Conservation (phyloP, 140 eudicot species). For the Cichorium intybus region DNA sequence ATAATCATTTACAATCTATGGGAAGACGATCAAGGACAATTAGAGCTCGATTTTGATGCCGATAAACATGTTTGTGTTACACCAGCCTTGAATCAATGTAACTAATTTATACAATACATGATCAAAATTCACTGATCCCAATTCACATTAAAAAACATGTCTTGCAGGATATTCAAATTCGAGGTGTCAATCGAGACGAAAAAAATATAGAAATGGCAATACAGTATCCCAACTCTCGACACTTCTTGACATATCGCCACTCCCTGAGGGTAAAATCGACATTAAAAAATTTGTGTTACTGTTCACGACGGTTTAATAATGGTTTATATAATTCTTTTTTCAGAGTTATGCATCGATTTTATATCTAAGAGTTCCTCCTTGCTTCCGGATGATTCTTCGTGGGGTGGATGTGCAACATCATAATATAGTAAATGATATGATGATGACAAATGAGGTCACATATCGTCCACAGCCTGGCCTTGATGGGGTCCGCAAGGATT, state of each 20-base stretch:
- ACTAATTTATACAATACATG: conserved; percentile 6
- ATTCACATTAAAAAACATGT: neutral
- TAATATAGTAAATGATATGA: conserved; percentile 88
- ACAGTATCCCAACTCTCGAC: conserved; percentile 47
- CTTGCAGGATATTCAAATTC: conserved; percentile 69
- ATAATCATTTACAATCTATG: conserved; percentile 83
- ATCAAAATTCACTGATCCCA: neutral
- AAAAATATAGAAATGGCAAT: conserved; percentile 65
- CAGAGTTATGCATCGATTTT: conserved; percentile 94
- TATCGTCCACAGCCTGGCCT: conserved; percentile 77
- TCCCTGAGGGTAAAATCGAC: conserved; percentile 42
- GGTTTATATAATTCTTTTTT: neutral
- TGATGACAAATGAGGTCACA: conserved; percentile 79
- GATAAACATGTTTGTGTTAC: conserved; percentile 63
- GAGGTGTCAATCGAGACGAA: conserved; percentile 68
- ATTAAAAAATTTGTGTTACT: neutral
- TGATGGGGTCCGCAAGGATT: conserved; percentile 65
- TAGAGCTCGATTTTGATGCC: conserved; percentile 84
- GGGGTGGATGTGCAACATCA: conserved; percentile 94
- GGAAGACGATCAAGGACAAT: conserved; percentile 90
- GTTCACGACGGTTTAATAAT: conserved; percentile 14
- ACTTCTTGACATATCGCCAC: conserved; percentile 69
- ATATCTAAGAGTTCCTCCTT: conserved; percentile 74
- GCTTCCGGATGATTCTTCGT: conserved; percentile 78
- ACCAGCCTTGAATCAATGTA: conserved; percentile 22